A percentile compares a stretch with the other conserved stretches of the same genome.
Conservation (phyloP, 2,329 filamentous ascomycete species). For the Alternaria dauci region DNA sequence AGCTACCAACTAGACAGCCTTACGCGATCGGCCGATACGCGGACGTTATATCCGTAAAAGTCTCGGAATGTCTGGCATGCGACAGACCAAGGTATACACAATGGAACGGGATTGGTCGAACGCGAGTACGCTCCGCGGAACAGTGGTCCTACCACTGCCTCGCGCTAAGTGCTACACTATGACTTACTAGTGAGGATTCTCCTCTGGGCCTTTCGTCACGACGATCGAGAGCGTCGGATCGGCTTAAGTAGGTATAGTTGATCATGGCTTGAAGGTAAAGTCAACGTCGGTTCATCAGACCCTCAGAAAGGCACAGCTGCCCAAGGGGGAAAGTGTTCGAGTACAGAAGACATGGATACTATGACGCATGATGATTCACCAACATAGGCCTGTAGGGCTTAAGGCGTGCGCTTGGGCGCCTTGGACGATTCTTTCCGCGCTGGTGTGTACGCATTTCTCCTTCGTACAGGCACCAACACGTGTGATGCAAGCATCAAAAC, state of each 20-base stretch:
- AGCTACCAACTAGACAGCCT: background rate
- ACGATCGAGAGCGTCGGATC: background rate
- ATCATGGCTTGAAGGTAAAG: slow-evolving; percentile 11
- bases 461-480: background rate
- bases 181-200: background rate
- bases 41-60: background rate
- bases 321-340: background rate
- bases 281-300: slow-evolving; percentile 5
- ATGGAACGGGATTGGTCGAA: slow-evolving; percentile 4
- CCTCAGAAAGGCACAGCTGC: background rate
- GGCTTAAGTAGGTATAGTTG: slow-evolving; percentile 9
- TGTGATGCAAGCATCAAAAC: background rate
- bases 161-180: slow-evolving; percentile 7
- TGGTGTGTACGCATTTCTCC: background rate
- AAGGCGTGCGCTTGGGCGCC: background rate
- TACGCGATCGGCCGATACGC: slow-evolving; percentile 1
- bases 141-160: slow-evolving; percentile 3
- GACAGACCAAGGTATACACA: background rate
- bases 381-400: background rate
- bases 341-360: background rate
- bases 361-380: background rate
- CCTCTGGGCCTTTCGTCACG: background rate
- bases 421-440: background rate
- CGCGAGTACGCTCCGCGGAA: background rate
- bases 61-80: background rate